Evolutionary conservation across 2,329 filamentous ascomycete genomes (phyloP).

Genomic region (Nemania abortiva): DNA sequence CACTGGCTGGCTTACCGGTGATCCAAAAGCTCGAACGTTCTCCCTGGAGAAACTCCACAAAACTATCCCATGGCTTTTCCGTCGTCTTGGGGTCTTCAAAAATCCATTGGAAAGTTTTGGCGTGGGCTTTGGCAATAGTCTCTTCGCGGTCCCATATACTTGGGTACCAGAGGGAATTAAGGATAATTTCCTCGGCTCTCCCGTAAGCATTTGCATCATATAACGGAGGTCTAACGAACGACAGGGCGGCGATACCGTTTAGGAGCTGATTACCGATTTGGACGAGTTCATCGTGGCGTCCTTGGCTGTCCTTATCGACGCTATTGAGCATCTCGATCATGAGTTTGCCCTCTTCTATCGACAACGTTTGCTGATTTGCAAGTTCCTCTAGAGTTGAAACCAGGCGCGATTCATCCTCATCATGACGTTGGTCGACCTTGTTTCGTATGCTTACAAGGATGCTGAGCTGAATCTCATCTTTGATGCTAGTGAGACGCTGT

Average conservation of each 20-base stretch:
- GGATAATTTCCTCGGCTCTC: constrained; percentile 29
- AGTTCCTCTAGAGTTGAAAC: constrained; percentile 33
- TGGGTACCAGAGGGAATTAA: constrained; percentile 42
- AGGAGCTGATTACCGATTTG: constrained; percentile 25
- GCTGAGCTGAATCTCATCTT: constrained; percentile 39
- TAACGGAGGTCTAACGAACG: constrained; percentile 3
- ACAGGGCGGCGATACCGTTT: constrained; percentile 15
- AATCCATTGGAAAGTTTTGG: constrained; percentile 41
- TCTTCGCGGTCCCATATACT: constrained; percentile 39
- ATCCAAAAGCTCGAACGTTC: constrained; percentile 42
- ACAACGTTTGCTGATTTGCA: constrained; percentile 25
- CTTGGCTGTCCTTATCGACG: constrained; percentile 20
- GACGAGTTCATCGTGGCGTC: constrained; percentile 29
- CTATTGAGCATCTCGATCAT: constrained; percentile 37
- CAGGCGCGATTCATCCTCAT: constrained; percentile 28
- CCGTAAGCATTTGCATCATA: neutral
- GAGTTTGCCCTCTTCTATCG: constrained; percentile 30
- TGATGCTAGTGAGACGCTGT: constrained; percentile 36
- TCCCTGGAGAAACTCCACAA: constrained; percentile 40
- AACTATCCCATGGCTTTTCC: constrained; percentile 36
- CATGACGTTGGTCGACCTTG: constrained; percentile 23
- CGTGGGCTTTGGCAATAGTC: constrained; percentile 37
- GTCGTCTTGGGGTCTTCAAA: constrained; percentile 32
- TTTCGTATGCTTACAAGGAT: constrained; percentile 37
- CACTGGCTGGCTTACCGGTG: constrained; percentile 45